Evolutionary conservation across 192 early-diverging fungal genomes (phyloP), one percentile per base, ranked within the genome.

Genomic region (Linnemannia exigua): DNA sequence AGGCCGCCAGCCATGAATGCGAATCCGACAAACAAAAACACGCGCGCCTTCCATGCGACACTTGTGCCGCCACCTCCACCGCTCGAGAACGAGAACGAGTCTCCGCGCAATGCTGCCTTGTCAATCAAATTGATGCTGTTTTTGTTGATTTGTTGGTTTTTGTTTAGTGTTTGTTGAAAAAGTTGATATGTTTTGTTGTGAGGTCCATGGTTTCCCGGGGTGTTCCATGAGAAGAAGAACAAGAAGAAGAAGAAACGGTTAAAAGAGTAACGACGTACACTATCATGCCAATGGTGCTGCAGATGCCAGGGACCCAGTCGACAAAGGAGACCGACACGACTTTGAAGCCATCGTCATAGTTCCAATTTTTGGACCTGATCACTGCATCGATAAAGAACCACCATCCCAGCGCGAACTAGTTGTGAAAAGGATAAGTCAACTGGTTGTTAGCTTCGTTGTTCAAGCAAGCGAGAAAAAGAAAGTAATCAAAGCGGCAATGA

Each of bases 311-410:
- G 15, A 91, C 88, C 92, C 92, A 93, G 67, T 93, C 92, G 25
- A 90, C 92, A 74, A 93, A 91, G n/a, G 88, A 87, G 54, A 91
- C 88, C 28, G 46, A 76, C 4, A 87, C 82, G 11, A 44, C 12
- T 6, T 86, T 77, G 17, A 54, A 35, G 38, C 51, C 77, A 28
- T 79, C 66, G 7, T 67, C 44, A 67, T 52, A 25, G 54, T 72
- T 47, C 52, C 51, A 86, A 19, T 75, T 77, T 44, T 87, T 71
- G n/a, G 91, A 88, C 50, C 76, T 70, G 28, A 88, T 88, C 31
- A 90, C 87, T 25, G 91, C 90, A 72, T 93, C 92, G n/a, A 93
- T 88, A 80, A 93, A 93, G 37, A 90, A 88, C 92, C 92, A 93
- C 92, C 92, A 93, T 17, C 92, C 92, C 54, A 91, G 70, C 4